A percentile compares a stretch with the other conserved stretches of the same genome.
Conservation (phyloP, 306 rosid species). For the Trifolium dubium region DNA sequence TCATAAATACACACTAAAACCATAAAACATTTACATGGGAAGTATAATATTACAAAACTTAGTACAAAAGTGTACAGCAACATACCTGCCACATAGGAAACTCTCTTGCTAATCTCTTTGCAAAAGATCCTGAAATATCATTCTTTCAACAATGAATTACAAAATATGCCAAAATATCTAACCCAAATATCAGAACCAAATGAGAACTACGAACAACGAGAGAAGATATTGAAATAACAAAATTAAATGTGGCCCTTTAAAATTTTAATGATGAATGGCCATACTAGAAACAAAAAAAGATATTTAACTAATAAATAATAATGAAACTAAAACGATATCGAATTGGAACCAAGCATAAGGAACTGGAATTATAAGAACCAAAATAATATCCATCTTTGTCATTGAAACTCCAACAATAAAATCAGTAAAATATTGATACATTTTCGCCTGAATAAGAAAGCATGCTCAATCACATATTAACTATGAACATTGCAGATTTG, state of each 20-base stretch:
- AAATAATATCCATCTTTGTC: not conserved
- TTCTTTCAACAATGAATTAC: conserved; percentile 21
- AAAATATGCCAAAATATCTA: conserved; percentile 26
- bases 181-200: conserved; percentile 13
- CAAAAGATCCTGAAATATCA: conserved; percentile 79
- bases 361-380: not conserved
- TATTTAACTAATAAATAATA: not conserved
- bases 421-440: not conserved
- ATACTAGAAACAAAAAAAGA: conserved; percentile 10
- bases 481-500: conserved; percentile 3
- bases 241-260: not conserved
- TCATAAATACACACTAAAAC: conserved; percentile 13
- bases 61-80: conserved; percentile 37
- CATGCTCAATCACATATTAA: not conserved
- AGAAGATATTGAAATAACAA: conserved; percentile 21
- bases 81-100: conserved; percentile 96
- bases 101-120: conserved; percentile 80
- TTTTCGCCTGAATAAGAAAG: not conserved
- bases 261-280: conserved; percentile 4
- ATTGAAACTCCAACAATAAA: not conserved
- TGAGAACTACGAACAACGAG: not conserved
- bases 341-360: not conserved
- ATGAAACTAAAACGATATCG: not conserved
- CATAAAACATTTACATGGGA: not conserved
- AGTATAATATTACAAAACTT: conserved; percentile 18